Base-by-base conservation (phyloP, 208 protist genomes). In the Crithidia bombi region DNA sequence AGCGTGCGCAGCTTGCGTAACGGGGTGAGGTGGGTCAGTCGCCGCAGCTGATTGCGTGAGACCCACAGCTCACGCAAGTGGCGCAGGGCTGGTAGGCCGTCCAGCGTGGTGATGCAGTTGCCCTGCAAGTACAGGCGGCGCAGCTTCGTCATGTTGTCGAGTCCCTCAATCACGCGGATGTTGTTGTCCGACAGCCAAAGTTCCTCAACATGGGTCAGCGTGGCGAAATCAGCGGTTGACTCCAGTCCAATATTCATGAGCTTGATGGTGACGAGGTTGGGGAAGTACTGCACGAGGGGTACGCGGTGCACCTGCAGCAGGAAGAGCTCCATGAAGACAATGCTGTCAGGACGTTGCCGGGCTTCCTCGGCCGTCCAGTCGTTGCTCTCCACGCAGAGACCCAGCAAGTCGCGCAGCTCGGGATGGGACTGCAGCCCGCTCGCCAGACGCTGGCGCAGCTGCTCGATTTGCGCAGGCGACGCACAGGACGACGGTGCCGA, bases 101-200 rank as follows among this genome's bases (percentile, higher is more conserved):
- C 74, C 66, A 97, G 87, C 0, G 80, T 84, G 17, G 85, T 83
- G 51, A 98, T 94, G 46, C 71, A 36, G 70, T 98, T 98, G 12
- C 79, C 83, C 12, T 94, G 82, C 50, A 97, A 68, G 66, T 86
- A 97, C 17, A 98, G 83, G 17, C 70, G 46, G 25, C 79, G 76
- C n/a, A 98, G 82, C 52, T 72, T 51, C 7, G 81, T 75, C 82
- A 94, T 90, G 33, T 86, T 80, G 21, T 87, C 66, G 1, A 96
- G 57, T 0, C 91, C 91, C 61, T 94, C 81, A 23, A 97, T 91
- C 14, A 73, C 54, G 7, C 47, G 66, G 35, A 98, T 87, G 58
- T 92, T 72, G 62, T 98, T 98, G 44, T 98, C 89, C 11, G 81
- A 79, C 30, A 98, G 74, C 87, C 93, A 98, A 57, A 98, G 72